phyloP scores from a whole-genome alignment of 169 alveolate species.

The Babesia ovis region DNA sequence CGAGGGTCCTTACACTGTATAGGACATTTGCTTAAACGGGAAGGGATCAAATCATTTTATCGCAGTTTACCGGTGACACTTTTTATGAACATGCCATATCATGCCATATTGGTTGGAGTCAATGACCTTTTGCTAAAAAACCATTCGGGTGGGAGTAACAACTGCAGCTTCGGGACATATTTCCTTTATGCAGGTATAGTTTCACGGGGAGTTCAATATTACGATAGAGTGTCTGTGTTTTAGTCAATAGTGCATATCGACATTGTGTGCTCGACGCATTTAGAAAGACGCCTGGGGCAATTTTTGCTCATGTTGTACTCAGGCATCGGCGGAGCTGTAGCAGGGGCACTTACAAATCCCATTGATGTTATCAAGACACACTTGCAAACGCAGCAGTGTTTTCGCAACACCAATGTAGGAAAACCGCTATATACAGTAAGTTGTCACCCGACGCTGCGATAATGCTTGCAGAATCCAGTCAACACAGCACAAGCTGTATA shows the following conservation, averaged over 20 bases:
- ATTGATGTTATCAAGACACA: slow-evolving; percentile 95
- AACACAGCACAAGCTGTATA: slow-evolving; percentile 71
- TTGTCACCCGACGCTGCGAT: neutral
- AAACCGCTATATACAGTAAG: slow-evolving; percentile 1
- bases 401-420: slow-evolving; percentile 6
- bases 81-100: slow-evolving; percentile 93
- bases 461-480: slow-evolving; percentile 42
- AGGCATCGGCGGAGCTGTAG: slow-evolving; percentile 95
- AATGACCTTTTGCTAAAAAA: slow-evolving; percentile 88
- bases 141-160: slow-evolving; percentile 42
- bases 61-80: slow-evolving; percentile 92
- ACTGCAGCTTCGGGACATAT: neutral
- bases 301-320: no score
- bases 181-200: slow-evolving; percentile 29
- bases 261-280: neutral
- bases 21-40: slow-evolving; percentile 73
- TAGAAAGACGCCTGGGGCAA: no score
- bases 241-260: neutral
- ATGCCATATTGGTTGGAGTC: slow-evolving; percentile 88
- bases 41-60: slow-evolving; percentile 89
- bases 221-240: neutral
- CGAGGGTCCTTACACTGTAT: slow-evolving; percentile 72
- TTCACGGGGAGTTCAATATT: no score
- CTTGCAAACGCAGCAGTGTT: slow-evolving; percentile 89
- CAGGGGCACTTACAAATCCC: slow-evolving; percentile 94